phyloP scores from a whole-genome alignment of 495 filamentous ascomycete genomes.

The Tetracladium marchalianum region DNA sequence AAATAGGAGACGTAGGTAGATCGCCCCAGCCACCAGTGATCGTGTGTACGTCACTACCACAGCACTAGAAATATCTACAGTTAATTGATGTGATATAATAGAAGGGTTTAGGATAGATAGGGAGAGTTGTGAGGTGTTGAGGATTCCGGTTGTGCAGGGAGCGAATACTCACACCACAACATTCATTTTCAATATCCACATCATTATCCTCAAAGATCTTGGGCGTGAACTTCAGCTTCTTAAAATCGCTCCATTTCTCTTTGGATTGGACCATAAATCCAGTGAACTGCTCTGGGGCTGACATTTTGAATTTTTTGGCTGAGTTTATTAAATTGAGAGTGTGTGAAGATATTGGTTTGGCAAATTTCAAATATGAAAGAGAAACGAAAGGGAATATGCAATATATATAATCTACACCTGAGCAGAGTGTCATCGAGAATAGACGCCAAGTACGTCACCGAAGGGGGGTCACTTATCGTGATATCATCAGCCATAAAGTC shows the following conservation, averaged over 20 bases:
- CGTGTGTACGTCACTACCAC: slow-evolving; percentile 66
- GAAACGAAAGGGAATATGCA: too few species aligned
- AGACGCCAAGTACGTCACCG: too few species aligned
- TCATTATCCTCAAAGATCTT: slow-evolving; percentile 71
- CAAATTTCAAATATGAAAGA: neutral
- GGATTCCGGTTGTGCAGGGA: too few species aligned
- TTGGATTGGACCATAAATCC: slow-evolving; percentile 61
- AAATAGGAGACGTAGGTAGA: slow-evolving; percentile 51
- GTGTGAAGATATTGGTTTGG: too few species aligned
- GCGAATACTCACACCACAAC: slow-evolving; percentile 73
- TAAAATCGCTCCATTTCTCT: slow-evolving; percentile 50
- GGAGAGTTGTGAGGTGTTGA: too few species aligned
- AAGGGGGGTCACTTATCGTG: too few species aligned
- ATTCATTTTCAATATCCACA: slow-evolving; percentile 61
- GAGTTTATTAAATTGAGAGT: slow-evolving; percentile 5
- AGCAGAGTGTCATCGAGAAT: too few species aligned
- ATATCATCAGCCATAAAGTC: too few species aligned
- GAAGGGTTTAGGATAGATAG: too few species aligned
- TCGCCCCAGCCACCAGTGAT: slow-evolving; percentile 71
- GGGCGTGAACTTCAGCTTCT: slow-evolving; percentile 63
- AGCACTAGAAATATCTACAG: too few species aligned
- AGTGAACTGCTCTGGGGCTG: slow-evolving; percentile 56
- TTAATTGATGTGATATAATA: too few species aligned
- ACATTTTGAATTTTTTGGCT: slow-evolving; percentile 6
- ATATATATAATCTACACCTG: too few species aligned